Evolutionary conservation across 106 monocot genomes (phyloP).

Genomic region (Gastrodia elata): DNA sequence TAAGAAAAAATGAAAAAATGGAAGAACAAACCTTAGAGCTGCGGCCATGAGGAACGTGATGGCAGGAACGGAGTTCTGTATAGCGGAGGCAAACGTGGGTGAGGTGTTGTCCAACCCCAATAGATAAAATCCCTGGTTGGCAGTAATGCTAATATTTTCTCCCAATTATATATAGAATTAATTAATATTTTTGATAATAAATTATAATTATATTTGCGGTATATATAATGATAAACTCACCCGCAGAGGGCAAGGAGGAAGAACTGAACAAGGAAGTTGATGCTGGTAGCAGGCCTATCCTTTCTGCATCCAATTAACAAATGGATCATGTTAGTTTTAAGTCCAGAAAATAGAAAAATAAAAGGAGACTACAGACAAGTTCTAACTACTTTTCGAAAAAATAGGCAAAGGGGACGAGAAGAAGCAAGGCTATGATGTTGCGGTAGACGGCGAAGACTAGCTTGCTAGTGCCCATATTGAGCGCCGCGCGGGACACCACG

Average conservation of each 20-base stretch:
- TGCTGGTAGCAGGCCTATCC: conserved; percentile 47
- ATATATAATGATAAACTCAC: conserved; percentile 16
- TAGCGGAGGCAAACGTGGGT: conserved; percentile 76
- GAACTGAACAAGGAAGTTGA: conserved; percentile 57
- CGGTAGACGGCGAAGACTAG: conserved; percentile 72
- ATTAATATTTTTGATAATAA: no score
- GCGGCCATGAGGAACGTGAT: conserved; percentile 86
- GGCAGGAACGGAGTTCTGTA: conserved; percentile 79
- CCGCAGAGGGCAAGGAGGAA: conserved; percentile 68
- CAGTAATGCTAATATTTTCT: conserved; percentile 42
- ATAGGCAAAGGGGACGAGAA: conserved; percentile 69
- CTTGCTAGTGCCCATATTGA: conserved; percentile 82
- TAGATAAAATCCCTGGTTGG: conserved; percentile 73
- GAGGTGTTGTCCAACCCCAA: conserved; percentile 72
- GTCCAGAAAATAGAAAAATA: not conserved
- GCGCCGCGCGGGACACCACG: conserved; percentile 59
- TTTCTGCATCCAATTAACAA: conserved; percentile 35
- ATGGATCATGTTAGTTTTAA: not conserved
- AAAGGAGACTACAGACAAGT: not conserved
- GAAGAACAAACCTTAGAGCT: conserved; percentile 30
- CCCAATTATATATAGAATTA: no score
- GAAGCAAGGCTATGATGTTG: conserved; percentile 62
- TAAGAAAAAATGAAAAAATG: no score
- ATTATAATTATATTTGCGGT: not conserved
- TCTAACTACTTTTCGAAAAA: conserved; percentile 63